Conservation (phyloP, 1,284 basidiomycete genomes). For the Phylloboletellus chloephorus region DNA sequence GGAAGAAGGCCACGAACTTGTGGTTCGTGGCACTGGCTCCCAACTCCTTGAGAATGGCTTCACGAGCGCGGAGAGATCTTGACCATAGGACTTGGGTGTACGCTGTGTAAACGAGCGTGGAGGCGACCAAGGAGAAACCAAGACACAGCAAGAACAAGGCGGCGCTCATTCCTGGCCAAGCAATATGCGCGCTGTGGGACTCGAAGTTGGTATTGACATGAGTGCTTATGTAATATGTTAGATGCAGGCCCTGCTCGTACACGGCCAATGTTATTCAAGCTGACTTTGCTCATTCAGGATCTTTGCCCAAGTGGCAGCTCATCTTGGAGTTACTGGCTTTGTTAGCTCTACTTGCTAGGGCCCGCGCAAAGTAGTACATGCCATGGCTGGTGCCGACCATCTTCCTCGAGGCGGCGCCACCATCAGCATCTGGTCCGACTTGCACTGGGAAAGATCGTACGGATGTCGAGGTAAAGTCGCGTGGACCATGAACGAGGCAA, state of each 20-base stretch:
- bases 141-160: conserved; percentile 19
- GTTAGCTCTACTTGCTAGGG: too few species aligned
- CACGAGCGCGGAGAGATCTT: conserved; percentile 20
- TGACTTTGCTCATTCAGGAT: too few species aligned
- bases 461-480: conserved; percentile 14
- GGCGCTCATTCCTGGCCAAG: conserved; percentile 14
- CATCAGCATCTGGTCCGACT: conserved; percentile 8
- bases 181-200: not conserved
- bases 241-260: not conserved
- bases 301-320: too few species aligned
- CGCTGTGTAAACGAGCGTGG: conserved; percentile 19
- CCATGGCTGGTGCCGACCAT: conserved; percentile 7
- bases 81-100: conserved; percentile 25
- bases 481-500: conserved; percentile 13
- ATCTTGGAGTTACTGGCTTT: too few species aligned
- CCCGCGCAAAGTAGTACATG: not conserved
- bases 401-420: conserved; percentile 25
- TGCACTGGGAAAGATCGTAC: conserved; percentile 17
- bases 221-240: not conserved
- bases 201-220: not conserved
- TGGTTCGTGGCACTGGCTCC: conserved; percentile 20
- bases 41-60: conserved; percentile 18
- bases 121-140: conserved; percentile 9
- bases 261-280: too few species aligned
- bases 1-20: conserved; percentile 81